Base-by-base conservation (phyloP, 768 basidiomycete species). In the Mrakia frigida region DNA sequence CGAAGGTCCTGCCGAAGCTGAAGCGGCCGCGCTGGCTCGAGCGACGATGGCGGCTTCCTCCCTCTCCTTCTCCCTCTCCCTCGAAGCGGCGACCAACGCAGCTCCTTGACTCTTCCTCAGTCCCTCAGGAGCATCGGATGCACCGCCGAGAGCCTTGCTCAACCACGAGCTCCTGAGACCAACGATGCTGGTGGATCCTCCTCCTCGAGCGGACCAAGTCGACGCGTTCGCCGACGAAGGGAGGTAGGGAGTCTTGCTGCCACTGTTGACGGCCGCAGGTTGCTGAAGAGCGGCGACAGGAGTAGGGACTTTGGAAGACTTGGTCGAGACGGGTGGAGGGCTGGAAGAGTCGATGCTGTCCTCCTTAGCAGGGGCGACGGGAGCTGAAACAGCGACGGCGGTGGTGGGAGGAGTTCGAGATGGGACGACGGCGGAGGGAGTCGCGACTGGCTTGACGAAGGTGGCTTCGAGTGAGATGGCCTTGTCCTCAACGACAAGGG, bases 101-200 rank as follows among this genome's bases (percentile, higher is more conserved):
- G 70, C 70, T 52, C 70, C 70, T 37, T 72, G 70, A 21, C 46
- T 52, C 53, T 72, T 72, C 35, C 70, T 46, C 35, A 72, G 70
- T 53, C 70, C 70, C 9, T 52, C 53, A 31, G 50, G 50, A 2
- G n/a, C 52, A 6, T 72, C 70, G 35, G 67, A 16, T 3, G 52
- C 70, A 11, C 70, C 70, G 33, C 70, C 70, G 53, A 72, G 70
- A n/a, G 70, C 70, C 70, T 72, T 72, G 35, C 50, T 72, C 46
- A 72, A 35, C 70, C 70, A 72, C 18, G 70, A 72, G 21, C 46
- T 52, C 23, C 70, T 31, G 31, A 72, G 46, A 23, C 65, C 65
- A 39, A 68, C 65, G 65, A 39, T 39, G 11, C 35, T 39, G 35
- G 65, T 68, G 35, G 65, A 68, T 25, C 65, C 35, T 39, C 39